A percentile compares a stretch with the other conserved stretches of the same genome.
These are phyloP conservation scores for Tremella fuciformis DNA, from an alignment of 768 basidiomycete genomes.

Conservation along the genomic window DNA sequence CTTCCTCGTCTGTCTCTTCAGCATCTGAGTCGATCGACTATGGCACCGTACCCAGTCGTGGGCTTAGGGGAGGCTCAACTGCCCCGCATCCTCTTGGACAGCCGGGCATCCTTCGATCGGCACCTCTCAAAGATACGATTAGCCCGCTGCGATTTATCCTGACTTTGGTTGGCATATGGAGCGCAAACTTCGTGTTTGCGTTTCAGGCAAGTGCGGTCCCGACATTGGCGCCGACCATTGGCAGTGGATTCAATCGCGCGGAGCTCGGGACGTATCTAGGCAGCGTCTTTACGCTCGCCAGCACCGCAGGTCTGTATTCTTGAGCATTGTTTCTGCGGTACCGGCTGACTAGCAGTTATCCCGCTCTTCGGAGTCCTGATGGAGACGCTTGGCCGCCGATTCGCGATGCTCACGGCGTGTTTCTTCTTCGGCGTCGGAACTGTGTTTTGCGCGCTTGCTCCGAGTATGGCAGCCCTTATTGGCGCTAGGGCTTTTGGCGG, in stretches of 20 bases:
- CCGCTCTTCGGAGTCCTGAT: conserved; percentile 49
- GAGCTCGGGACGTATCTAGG: conserved; percentile 48
- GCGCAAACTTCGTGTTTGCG: conserved; percentile 49
- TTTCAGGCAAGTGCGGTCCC: conserved; percentile 48
- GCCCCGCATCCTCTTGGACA: too few species aligned
- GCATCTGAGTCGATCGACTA: not conserved
- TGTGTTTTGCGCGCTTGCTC: conserved; percentile 31
- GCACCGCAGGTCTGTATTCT: conserved; percentile 38
- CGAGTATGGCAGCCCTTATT: conserved; percentile 37
- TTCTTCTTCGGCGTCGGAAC: conserved; percentile 43
- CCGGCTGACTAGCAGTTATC: conserved; percentile 30
- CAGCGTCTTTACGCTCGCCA: conserved; percentile 42
- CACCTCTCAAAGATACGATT: conserved; percentile 32
- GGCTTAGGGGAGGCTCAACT: too few species aligned
- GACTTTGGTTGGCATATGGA: conserved; percentile 36
- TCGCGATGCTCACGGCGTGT: conserved; percentile 46
- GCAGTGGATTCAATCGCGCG: conserved; percentile 43
- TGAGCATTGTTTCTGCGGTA: not conserved
- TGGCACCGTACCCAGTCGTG: not conserved
- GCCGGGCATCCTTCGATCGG: not conserved
- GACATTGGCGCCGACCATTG: conserved; percentile 42
- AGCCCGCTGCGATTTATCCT: conserved; percentile 27
- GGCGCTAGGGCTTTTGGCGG: conserved; percentile 41
- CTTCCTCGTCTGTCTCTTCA: not conserved
- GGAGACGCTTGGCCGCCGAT: conserved; percentile 45